phyloP scores from a whole-genome alignment of 495 filamentous ascomycete genomes.

The Choiromyces venosus region DNA sequence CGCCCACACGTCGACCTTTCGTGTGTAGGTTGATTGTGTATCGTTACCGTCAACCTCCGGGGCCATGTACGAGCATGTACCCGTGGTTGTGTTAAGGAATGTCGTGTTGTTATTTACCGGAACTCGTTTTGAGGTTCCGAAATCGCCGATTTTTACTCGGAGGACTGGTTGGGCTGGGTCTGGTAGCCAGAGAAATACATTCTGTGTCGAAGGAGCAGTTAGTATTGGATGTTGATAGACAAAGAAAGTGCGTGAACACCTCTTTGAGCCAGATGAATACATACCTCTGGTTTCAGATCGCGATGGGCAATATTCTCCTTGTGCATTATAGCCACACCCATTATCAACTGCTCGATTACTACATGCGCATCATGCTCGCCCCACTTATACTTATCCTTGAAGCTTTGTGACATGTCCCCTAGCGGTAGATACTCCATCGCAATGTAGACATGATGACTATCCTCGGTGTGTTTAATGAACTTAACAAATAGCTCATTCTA shows the following conservation, averaged over 20 bases:
- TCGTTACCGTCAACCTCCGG: background rate
- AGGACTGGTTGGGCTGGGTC: background rate
- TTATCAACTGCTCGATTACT: conserved; percentile 1
- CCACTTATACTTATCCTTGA: background rate
- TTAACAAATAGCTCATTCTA: background rate
- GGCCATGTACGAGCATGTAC: background rate
- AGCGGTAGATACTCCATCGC: conserved; percentile 2
- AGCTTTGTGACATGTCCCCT: background rate
- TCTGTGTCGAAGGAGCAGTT: background rate
- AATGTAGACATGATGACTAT: background rate
- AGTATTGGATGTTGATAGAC: background rate
- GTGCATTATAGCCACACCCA: conserved; percentile 6
- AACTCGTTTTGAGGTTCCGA: background rate
- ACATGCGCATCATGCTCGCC: background rate
- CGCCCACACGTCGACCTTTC: background rate
- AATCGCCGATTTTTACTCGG: conserved; percentile 12
- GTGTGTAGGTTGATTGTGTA: background rate
- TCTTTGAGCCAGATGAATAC: background rate
- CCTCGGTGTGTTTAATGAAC: background rate
- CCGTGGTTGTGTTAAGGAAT: background rate
- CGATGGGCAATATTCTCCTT: background rate
- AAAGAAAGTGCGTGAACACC: background rate
- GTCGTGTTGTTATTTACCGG: background rate
- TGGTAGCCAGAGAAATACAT: background rate
- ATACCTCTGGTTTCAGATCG: conserved; percentile 9